A percentile compares a stretch with the other conserved stretches of the same genome.
phyloP scores from a whole-genome alignment of 2,329 filamentous ascomycete species.

The Arthrobotrys conoides region DNA sequence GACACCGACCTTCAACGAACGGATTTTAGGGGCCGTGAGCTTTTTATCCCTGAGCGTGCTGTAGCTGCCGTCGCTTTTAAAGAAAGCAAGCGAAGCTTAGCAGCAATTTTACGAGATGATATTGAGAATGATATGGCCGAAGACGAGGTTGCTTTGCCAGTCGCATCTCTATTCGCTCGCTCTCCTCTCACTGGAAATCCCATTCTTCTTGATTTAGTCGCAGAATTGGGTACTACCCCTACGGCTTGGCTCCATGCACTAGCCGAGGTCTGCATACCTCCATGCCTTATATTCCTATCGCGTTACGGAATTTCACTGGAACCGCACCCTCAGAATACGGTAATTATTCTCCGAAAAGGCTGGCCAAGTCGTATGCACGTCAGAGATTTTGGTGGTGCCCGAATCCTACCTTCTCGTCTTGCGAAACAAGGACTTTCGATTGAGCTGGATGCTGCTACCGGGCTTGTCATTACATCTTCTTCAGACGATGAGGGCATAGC shows the following conservation, averaged over 20 bases:
- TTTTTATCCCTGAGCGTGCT: slow-evolving; percentile 37
- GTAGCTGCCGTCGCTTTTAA: slow-evolving; percentile 40
- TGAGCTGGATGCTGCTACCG: slow-evolving; percentile 38
- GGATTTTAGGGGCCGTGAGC: slow-evolving; percentile 14
- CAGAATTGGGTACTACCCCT: slow-evolving; percentile 15
- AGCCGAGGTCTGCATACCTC: slow-evolving; percentile 28
- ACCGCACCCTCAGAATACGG: slow-evolving; percentile 47
- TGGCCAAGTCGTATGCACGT: slow-evolving; percentile 39
- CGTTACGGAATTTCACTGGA: slow-evolving; percentile 48
- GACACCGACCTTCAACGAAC: slow-evolving; percentile 36
- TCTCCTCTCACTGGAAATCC: slow-evolving; percentile 28
- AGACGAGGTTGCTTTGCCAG: slow-evolving; percentile 32
- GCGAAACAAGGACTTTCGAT: slow-evolving; percentile 40
- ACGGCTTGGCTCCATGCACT: slow-evolving; percentile 19
- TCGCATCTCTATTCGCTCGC: slow-evolving; percentile 35
- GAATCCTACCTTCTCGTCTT: slow-evolving; percentile 37
- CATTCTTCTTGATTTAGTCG: slow-evolving; percentile 24
- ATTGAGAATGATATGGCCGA: slow-evolving; percentile 49
- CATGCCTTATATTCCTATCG: slow-evolving; percentile 29
- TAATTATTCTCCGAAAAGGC: slow-evolving; percentile 38
- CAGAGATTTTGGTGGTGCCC: slow-evolving; percentile 39
- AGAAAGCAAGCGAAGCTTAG: slow-evolving; percentile 30
- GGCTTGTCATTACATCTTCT: slow-evolving; percentile 18
- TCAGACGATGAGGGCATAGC: slow-evolving; percentile 13
- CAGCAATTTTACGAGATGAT: slow-evolving; percentile 42